A percentile compares a stretch with the other conserved stretches of the same genome.
phyloP scores from a whole-genome alignment of 129 eudicot genomes.

The Rutidosis leptorrhynchoides region DNA sequence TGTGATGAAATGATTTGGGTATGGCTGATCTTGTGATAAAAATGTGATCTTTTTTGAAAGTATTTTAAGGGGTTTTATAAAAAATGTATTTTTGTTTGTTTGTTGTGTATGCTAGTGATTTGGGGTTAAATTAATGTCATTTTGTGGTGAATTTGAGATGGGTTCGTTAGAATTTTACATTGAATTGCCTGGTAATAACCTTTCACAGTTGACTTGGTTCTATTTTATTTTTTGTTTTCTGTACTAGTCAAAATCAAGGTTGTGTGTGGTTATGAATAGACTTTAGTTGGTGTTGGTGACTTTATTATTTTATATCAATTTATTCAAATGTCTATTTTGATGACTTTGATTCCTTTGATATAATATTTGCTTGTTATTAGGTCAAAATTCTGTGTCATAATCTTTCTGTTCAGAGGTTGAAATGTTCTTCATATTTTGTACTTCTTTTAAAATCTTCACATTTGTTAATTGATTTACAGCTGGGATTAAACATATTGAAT shows the following conservation, averaged over 20 bases:
- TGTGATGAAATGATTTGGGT: conserved; percentile 10
- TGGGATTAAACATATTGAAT: conserved; percentile 46
- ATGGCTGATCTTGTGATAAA: conserved; percentile 15
- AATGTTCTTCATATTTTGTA: conserved; percentile 22
- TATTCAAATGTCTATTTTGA: not conserved
- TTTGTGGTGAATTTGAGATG: conserved; percentile 27
- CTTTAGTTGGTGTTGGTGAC: not conserved
- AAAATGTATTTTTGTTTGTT: conserved; percentile 2
- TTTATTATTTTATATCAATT: not conserved
- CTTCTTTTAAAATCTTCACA: conserved; percentile 1
- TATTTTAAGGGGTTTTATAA: conserved; percentile 19
- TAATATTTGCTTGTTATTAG: conserved; percentile 15
- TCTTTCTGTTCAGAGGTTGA: conserved; percentile 16
- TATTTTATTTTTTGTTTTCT: not conserved
- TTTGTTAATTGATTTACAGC: conserved; percentile 44
- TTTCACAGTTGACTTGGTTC: conserved; percentile 28
- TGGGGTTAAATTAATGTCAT: conserved; percentile 12
- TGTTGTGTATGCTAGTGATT: conserved; percentile 23
- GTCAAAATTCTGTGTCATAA: conserved; percentile 23
- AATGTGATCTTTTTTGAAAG: conserved; percentile 1
- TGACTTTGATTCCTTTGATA: conserved; percentile 10
- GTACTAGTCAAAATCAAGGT: conserved; percentile 27
- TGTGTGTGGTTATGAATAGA: conserved; percentile 25
- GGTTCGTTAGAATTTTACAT: not conserved
- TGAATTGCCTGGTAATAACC: conserved; percentile 25